Conservation (phyloP, 768 basidiomycete genomes). For the Porpolomopsis calyptriformis region DNA sequence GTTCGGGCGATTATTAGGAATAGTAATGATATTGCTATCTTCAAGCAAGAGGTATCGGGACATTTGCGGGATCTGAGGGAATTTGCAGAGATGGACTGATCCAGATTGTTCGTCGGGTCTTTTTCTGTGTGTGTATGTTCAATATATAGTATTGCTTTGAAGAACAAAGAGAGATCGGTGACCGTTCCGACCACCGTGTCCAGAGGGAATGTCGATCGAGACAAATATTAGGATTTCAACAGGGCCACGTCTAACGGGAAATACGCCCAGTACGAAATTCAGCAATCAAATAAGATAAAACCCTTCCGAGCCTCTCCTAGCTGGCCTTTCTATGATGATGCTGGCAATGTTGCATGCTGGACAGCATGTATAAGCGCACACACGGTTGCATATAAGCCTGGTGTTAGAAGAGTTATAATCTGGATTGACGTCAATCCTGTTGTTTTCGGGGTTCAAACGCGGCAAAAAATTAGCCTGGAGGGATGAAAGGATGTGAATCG, state of each 20-base stretch:
- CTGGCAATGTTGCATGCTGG: constrained; percentile 72
- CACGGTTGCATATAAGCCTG: too few species aligned
- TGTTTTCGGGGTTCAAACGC: constrained; percentile 77
- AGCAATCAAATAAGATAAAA: constrained; percentile 56
- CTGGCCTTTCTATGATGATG: constrained; percentile 73
- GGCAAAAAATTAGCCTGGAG: constrained; percentile 66
- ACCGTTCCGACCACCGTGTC: too few species aligned
- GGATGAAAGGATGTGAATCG: constrained; percentile 36
- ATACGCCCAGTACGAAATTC: constrained; percentile 61
- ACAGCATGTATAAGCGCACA: constrained; percentile 10
- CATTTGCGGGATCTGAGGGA: constrained; percentile 58
- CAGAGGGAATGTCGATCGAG: too few species aligned
- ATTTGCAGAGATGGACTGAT: constrained; percentile 49
- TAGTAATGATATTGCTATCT: constrained; percentile 71
- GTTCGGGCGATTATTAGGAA: constrained; percentile 75
- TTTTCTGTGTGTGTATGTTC: too few species aligned
- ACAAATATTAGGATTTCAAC: too few species aligned
- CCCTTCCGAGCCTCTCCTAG: constrained; percentile 51
- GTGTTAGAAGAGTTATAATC: constrained; percentile 12
- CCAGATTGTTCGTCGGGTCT: too few species aligned
- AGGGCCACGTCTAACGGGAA: constrained; percentile 66
- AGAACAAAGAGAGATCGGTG: too few species aligned
- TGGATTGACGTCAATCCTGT: constrained; percentile 78
- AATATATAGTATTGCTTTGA: too few species aligned
- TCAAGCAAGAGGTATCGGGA: constrained; percentile 69